Percentiles rank a stretch among this genome's conserved stretches.
Conservation (phyloP, 768 basidiomycete genomes). For the Mycena belliarum region DNA sequence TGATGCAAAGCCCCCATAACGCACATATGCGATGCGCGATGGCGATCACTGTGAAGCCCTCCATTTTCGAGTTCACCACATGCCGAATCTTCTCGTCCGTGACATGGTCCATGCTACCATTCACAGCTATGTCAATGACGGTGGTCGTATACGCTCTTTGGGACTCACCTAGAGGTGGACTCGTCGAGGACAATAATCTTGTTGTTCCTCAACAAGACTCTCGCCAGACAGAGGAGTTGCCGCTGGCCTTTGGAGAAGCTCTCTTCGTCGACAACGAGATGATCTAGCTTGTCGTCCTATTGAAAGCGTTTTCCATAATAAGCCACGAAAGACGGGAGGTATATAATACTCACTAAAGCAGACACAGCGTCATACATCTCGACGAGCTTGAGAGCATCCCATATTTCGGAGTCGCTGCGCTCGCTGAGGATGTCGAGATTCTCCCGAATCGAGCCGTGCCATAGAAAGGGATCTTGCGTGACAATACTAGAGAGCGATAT, state of each 20-base stretch:
- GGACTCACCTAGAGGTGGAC: slow-evolving; percentile 12
- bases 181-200: slow-evolving; percentile 15
- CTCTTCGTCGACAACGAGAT: slow-evolving; percentile 15
- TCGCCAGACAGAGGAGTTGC: slow-evolving; percentile 16
- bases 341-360: background rate
- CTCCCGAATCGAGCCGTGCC: slow-evolving; percentile 17
- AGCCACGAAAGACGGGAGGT: background rate
- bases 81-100: slow-evolving; percentile 16
- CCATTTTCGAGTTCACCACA: slow-evolving; percentile 14
- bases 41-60: slow-evolving; percentile 13
- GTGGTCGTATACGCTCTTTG: background rate
- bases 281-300: slow-evolving; percentile 16
- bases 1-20: background rate
- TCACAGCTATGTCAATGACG: background rate
- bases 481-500: slow-evolving; percentile 3
- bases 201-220: slow-evolving; percentile 11
- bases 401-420: slow-evolving; percentile 12
- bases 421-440: slow-evolving; percentile 9
- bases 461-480: slow-evolving; percentile 19
- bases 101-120: slow-evolving; percentile 15
- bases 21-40: slow-evolving; percentile 17
- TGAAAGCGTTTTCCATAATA: background rate
- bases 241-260: slow-evolving; percentile 18
- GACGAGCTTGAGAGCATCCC: slow-evolving; percentile 16
- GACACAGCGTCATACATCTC: slow-evolving; percentile 18